Evolutionary conservation across 129 eudicot genomes (phyloP).

Genomic region (Heracleum sosnowskyi): DNA sequence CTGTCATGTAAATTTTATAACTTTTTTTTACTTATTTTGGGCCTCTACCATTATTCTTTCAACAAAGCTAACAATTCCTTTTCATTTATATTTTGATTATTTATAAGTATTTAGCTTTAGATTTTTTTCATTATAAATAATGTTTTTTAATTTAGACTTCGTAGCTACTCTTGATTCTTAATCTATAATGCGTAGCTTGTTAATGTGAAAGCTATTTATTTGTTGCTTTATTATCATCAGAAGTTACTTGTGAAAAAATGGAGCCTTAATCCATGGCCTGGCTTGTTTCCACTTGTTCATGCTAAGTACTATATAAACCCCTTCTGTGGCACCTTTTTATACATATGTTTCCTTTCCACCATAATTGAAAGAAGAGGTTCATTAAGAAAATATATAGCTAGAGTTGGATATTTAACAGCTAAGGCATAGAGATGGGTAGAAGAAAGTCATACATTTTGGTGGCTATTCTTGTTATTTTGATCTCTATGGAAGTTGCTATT

Average conservation of each 20-base stretch:
- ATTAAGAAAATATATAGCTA: background rate
- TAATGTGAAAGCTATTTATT: background rate
- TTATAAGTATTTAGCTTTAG: no score
- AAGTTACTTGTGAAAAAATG: background rate
- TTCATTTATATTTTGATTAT: no score
- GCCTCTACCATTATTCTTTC: no score
- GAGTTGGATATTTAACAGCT: background rate
- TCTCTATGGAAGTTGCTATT: slow-evolving; percentile 26
- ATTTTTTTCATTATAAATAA: no score
- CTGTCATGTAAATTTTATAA: no score
- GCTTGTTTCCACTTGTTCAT: background rate
- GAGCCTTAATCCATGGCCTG: background rate
- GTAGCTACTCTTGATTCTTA: background rate
- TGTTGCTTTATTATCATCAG: background rate
- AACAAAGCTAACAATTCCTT: no score
- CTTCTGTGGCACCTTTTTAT: background rate
- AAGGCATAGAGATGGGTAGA: slow-evolving; percentile 19
- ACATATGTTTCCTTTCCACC: background rate
- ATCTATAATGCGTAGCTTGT: background rate
- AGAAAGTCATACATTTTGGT: slow-evolving; percentile 31
- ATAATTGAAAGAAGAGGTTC: background rate
- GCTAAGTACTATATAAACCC: background rate
- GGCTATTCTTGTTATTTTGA: slow-evolving; percentile 34
- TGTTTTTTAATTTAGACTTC: no score
- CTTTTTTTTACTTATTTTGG: no score